Base-by-base conservation (phyloP, 2,329 filamentous ascomycete species). In the Triangularia setosa region DNA sequence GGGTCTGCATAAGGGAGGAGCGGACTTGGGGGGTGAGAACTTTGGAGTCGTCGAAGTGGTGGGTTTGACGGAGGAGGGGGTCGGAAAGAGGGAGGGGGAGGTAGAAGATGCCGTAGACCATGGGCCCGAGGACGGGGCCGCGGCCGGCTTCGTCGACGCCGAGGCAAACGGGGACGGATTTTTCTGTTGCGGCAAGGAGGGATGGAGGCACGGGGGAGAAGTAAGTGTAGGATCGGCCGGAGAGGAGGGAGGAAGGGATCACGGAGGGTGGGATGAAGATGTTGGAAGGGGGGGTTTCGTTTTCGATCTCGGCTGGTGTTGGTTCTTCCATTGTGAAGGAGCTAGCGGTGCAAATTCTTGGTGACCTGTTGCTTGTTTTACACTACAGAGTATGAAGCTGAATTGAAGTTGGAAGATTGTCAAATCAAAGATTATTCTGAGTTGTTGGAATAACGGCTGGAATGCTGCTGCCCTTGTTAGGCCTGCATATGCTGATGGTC, bases 41-140 rank as follows among this genome's bases (percentile, higher is more conserved):
- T 79, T 98, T 98, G 75, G 91, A 96, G 81, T 98, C 94, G 81
- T 97, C 90, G 79, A 97, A 97, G 80, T 89, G 90, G 80, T 97
- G 90, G 3, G 87, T 87, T 35, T 86, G 78, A 60, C 91, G 90
- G 23, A 98, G 87, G 27, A 97, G 86, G 1, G 90, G 84, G 73
- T 89, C 87, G 25, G 89, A 85, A 27, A 87, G 80, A 0, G 87
- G 83, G 1, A 91, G 77, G 60, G 96, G 96, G 69, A 96, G 91
- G 79, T 85, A 88, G 79, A 89, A 89, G 72, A 88, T 80, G 68
- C 83, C 85, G 79, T 90, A 90, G 71, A 90, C 87, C 88, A 90
- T 89, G 71, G 82, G 89, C 70, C 91, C 94, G 12, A 98, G 85
- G n/a, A 97, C 94, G 24, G 94, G 94, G 1, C 94, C 94, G 73